Conservation (phyloP, 768 basidiomycete genomes). For the Epithele typhae region DNA sequence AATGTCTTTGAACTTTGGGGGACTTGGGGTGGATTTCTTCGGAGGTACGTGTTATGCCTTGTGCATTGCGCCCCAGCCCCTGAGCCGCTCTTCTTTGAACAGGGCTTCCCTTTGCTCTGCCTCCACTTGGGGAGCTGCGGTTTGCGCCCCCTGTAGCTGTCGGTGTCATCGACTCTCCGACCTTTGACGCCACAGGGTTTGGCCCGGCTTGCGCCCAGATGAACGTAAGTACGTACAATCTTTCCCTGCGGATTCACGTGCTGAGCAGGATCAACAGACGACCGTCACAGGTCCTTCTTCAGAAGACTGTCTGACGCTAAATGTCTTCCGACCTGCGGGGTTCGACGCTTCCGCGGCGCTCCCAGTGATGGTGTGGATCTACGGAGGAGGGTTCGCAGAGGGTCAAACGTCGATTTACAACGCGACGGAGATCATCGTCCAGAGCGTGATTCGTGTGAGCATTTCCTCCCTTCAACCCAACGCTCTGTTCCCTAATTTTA, state of each 20-base stretch:
- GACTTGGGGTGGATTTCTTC: slow-evolving; percentile 27
- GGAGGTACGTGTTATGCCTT: slow-evolving; percentile 25
- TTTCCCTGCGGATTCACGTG: not conserved
- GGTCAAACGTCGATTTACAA: not conserved
- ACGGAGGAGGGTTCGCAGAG: slow-evolving; percentile 35
- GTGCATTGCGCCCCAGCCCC: no score
- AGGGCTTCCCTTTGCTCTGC: slow-evolving; percentile 34
- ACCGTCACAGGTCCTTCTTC: slow-evolving; percentile 17
- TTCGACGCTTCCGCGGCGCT: slow-evolving; percentile 21
- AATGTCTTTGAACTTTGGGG: slow-evolving; percentile 5
- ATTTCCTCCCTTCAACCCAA: no score
- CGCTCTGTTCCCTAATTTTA: no score
- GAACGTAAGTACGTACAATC: slow-evolving; percentile 23
- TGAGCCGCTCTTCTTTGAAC: no score
- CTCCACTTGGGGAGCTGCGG: slow-evolving; percentile 27
- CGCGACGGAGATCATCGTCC: not conserved
- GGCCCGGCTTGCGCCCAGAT: slow-evolving; percentile 24
- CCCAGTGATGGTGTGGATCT: slow-evolving; percentile 43
- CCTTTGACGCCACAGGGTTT: slow-evolving; percentile 20
- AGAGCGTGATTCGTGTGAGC: slow-evolving; percentile 3
- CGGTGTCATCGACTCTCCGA: slow-evolving; percentile 1
- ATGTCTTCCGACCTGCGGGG: slow-evolving; percentile 40
- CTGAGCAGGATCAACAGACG: not conserved
- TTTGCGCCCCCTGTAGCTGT: slow-evolving; percentile 24
- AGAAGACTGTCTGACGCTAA: slow-evolving; percentile 48